These are phyloP conservation scores for Suillus decipiens DNA, from an alignment of 768 basidiomycete genomes.

Conservation along the genomic window DNA sequence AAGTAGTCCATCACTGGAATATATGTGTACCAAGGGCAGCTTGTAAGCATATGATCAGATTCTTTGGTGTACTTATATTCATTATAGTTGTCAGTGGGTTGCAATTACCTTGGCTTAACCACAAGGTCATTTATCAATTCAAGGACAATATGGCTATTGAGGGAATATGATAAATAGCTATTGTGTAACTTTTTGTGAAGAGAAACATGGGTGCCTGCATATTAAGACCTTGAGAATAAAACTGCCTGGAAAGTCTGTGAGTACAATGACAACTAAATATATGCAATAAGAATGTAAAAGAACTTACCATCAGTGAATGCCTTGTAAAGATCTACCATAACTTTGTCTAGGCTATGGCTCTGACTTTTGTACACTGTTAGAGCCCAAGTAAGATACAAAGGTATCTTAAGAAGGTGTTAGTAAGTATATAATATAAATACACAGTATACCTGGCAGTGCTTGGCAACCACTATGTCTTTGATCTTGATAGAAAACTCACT, in stretches of 20 bases:
- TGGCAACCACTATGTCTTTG: too few species aligned
- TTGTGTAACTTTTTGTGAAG: neutral
- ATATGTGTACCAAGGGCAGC: too few species aligned
- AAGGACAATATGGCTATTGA: neutral
- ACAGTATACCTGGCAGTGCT: too few species aligned
- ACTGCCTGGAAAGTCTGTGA: too few species aligned
- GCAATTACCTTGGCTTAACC: neutral
- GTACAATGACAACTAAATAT: too few species aligned
- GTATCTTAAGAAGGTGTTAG: conserved; percentile 43
- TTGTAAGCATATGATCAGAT: neutral
- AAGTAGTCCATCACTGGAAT: too few species aligned
- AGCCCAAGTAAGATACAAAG: conserved; percentile 77
- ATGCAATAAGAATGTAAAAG: too few species aligned
- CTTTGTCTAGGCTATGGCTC: conserved; percentile 68
- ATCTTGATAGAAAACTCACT: too few species aligned
- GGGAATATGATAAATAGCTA: neutral
- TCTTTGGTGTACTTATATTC: neutral
- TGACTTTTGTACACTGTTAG: conserved; percentile 81
- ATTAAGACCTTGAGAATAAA: too few species aligned
- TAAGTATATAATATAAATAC: too few species aligned
- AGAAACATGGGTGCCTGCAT: neutral
- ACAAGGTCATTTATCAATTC: neutral
- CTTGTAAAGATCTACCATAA: conserved; percentile 62
- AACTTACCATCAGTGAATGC: conserved; percentile 58
- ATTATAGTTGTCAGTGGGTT: neutral